Evolutionary conservation across 2,329 filamentous ascomycete genomes (phyloP), one percentile per base, ranked within the genome.

Genomic region (Hypoxylon sp.): DNA sequence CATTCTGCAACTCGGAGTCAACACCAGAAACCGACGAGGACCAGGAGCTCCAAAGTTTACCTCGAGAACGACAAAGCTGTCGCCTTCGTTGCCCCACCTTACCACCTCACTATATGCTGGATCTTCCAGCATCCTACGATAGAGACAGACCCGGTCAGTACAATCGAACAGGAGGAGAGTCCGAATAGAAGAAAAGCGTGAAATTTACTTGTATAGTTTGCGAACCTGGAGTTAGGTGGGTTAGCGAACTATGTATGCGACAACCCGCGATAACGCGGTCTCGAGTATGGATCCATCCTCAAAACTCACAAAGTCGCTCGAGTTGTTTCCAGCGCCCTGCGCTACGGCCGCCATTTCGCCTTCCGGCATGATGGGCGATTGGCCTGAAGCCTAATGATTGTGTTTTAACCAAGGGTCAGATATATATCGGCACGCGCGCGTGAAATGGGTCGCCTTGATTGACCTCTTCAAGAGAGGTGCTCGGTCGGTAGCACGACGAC

Each of bases 11-110:
- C 49, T 33, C 48, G 45, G 53, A 18, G 36, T 58, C 59, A 61
- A 70, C 74, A 75, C 71, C 57, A 48, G 42, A n/a, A 36, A 16
- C 28, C 32, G 16, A 55, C 49, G 53, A 52, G 12, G 32, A 54
- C 42, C 30, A 22, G 32, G 22, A 58, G 50, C 33, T 63, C 49
- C 65, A 30, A 36, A 22, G 73, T 84, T 59, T 85, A 97, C 96
- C 88, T 99, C 96, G 56, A 98, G 84, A 52, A 99, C 96, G 62
- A 99, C 95, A 76, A 99, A 99, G 72, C 93, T 97, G 76, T 97
- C 93, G 56, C 93, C 94, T 69, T 94, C 91, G 71, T 97, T 93
- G 64, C 94, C 94, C 96, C 96, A 99, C 80, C 95, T 87, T 50
- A 98, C 96, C 65, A 98, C 94, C 65, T 91, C 91, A 73, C 94